Evolutionary conservation across 1,284 basidiomycete genomes (phyloP).

Genomic region (Tetrapyrgos nigripes): DNA sequence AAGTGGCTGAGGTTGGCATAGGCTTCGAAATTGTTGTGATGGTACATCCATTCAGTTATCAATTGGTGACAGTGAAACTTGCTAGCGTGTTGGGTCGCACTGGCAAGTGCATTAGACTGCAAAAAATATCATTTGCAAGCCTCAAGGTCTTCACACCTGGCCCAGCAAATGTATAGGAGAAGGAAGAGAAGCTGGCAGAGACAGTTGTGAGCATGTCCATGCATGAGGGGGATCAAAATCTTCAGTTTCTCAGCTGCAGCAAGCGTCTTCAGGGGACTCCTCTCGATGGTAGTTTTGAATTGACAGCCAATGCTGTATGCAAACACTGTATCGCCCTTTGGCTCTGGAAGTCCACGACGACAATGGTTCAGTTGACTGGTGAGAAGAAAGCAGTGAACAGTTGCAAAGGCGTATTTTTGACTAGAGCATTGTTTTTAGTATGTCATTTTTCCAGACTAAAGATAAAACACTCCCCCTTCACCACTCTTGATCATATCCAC

Average conservation of each 20-base stretch:
- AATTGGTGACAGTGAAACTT: conserved; percentile 22
- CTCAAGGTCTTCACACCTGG: conserved; percentile 39
- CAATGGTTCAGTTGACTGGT: not conserved
- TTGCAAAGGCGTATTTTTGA: not conserved
- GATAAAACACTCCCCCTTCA: not conserved
- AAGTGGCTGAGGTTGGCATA: conserved; percentile 7
- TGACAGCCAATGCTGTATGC: conserved; percentile 2
- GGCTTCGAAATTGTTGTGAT: conserved; percentile 6
- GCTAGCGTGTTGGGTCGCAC: conserved; percentile 20
- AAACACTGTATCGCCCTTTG: not conserved
- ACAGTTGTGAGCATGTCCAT: conserved; percentile 36
- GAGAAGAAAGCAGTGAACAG: not conserved
- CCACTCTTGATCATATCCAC: conserved; percentile 3
- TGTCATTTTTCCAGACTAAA: too few relatives aligned
- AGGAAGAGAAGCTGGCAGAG: conserved; percentile 33
- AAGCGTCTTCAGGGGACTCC: conserved; percentile 1
- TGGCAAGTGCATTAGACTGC: conserved; percentile 32
- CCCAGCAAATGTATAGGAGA: conserved; percentile 29
- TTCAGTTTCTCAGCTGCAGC: not conserved
- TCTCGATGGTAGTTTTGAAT: not conserved
- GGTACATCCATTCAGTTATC: conserved; percentile 16
- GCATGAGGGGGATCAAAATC: conserved; percentile 6
- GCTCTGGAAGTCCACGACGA: not conserved
- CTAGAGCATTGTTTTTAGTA: too few relatives aligned
- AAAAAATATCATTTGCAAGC: conserved; percentile 38